Base-by-base conservation (phyloP, 257 asterid species). In the Solanum microdontum region DNA sequence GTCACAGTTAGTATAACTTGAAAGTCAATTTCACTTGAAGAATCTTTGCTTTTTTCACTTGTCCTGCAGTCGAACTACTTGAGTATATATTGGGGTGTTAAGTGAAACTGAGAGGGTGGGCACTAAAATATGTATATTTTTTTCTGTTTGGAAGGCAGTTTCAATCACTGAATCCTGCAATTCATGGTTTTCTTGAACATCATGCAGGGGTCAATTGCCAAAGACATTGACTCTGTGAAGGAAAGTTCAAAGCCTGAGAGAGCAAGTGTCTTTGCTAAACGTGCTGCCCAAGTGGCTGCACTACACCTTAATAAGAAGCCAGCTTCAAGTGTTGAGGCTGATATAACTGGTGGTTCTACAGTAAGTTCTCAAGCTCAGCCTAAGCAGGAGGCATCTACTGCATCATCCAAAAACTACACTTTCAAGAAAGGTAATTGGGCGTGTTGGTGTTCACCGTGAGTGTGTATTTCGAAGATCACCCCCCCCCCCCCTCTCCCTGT, bases 371-470 rank as follows among this genome's bases (percentile, higher is more conserved):
- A 87, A 33, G 93, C 92, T 83, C 95, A 85, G 90, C 98, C 96
- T 85, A 95, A 93, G 95, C 98, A 91, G 92, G 99, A 94, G 92
- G 93, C 93, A 26, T 94, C 98, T 87, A 93, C 97, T 86, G 97
- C 96, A 69, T 90, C 98, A 64, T 94, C 98, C 39, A 94, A 93
- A 88, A 91, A 88, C 89, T 93, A 90, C 88, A 89, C 91, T 37
- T 96, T 95, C 88, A 94, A 90, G 91, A 91, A 91, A 93, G 99
- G 99, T 93, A 91, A 36, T 60, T 87, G 58, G 55, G 11, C 14
- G 68, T 21, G 68, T 58, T 58, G 68, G 26, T 58, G 87, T 82
- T 75, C 45, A 19, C 69, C 13, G 45, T 34, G 17, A 66, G 33
- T 85, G 9, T 40, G 51, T 34, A 11, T 48, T 55, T 28, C 11